phyloP scores from a whole-genome alignment of 768 basidiomycete species.

The Russula compacta region DNA sequence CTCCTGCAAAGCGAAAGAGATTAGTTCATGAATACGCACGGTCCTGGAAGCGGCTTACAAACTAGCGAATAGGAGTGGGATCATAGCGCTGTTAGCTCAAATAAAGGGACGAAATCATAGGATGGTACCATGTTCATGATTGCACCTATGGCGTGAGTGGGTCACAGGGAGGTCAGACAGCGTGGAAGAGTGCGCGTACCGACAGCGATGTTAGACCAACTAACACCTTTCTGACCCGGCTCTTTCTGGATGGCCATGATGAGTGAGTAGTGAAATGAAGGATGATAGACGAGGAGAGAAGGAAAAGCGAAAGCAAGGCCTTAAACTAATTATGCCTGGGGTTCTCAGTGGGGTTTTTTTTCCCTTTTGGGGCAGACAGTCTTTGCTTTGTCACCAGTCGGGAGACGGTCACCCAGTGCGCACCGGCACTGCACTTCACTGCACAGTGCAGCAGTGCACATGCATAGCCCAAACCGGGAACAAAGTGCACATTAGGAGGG shows the following conservation, averaged over 20 bases:
- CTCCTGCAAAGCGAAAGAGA: constrained; percentile 42
- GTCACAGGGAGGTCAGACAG: not conserved
- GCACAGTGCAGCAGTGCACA: not conserved
- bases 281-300: constrained; percentile 15
- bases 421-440: too few species aligned
- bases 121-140: constrained; percentile 94
- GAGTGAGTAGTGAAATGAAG: constrained; percentile 9
- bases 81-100: constrained; percentile 4
- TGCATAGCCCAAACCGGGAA: not conserved
- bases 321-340: not conserved
- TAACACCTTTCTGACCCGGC: constrained; percentile 86
- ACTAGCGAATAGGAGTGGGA: constrained; percentile 21
- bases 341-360: not conserved
- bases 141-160: constrained; percentile 44
- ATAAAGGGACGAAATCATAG: constrained; percentile 4
- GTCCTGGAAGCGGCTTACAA: constrained; percentile 25
- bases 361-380: not conserved
- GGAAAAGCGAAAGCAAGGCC: not conserved
- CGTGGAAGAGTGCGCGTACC: constrained; percentile 44
- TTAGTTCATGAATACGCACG: constrained; percentile 13
- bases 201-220: constrained; percentile 93
- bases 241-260: constrained; percentile 75
- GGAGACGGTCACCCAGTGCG: too few species aligned
- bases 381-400: not conserved
- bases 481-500: constrained; percentile 5